Evolutionary conservation across 2,329 filamentous ascomycete genomes (phyloP).

Genomic region (Incumbomyces lentus): DNA sequence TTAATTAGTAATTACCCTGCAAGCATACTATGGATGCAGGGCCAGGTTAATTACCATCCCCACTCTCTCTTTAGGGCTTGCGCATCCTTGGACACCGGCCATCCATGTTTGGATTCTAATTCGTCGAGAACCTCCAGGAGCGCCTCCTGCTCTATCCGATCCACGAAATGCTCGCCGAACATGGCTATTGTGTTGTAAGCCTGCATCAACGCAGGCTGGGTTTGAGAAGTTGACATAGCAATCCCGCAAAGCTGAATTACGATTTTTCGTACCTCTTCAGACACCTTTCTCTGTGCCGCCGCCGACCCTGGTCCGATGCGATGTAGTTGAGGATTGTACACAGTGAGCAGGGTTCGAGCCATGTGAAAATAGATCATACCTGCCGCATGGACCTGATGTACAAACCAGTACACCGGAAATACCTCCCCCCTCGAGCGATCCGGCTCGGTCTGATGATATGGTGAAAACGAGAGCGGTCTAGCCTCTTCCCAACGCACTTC

Average conservation of each 20-base stretch:
- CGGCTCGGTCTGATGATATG: conserved; percentile 19
- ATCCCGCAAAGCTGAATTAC: conserved; percentile 50
- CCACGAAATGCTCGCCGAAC: conserved; percentile 17
- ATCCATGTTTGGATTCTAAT: conserved; percentile 42
- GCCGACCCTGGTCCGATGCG: conserved; percentile 19
- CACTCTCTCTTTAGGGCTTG: conserved; percentile 40
- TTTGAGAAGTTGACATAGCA: conserved; percentile 45
- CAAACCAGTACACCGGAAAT: conserved; percentile 23
- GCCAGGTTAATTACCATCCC: conserved; percentile 27
- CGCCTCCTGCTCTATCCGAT: conserved; percentile 14
- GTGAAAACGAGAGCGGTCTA: conserved; percentile 19
- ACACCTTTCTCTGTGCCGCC: conserved; percentile 10
- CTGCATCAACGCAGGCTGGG: conserved; percentile 44
- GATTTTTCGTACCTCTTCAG: conserved; percentile 28
- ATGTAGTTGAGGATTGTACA: conserved; percentile 22
- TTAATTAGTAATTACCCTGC: no score
- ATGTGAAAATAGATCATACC: conserved; percentile 21
- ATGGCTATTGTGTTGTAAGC: conserved; percentile 19
- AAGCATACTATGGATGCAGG: no score
- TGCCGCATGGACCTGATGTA: conserved; percentile 21
- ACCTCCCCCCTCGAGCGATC: conserved; percentile 15
- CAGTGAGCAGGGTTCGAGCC: conserved; percentile 21
- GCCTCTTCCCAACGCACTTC: conserved; percentile 18
- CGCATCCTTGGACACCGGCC: conserved; percentile 42
- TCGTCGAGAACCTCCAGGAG: conserved; percentile 25